Conservation (phyloP, 2,329 filamentous ascomycete species). For the Gaeumannomyces sp. region DNA sequence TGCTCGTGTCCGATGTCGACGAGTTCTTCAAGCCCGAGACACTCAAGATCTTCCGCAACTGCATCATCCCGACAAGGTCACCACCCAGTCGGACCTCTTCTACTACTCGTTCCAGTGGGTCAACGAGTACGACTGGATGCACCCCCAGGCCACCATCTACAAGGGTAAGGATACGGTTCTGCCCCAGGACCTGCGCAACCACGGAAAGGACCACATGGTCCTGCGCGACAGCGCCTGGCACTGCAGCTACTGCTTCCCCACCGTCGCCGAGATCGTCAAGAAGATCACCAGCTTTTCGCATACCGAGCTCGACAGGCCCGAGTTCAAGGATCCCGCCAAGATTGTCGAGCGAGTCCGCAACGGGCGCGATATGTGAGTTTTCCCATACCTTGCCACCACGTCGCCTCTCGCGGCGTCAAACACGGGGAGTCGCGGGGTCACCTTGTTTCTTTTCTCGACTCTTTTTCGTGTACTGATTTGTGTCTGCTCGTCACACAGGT, state of each 20-base stretch:
- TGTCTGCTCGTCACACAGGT: conserved; percentile 12
- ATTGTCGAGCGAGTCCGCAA: conserved; percentile 33
- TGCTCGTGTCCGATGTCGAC: conserved; percentile 40
- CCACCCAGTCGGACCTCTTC: conserved; percentile 28
- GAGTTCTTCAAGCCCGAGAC: conserved; percentile 34
- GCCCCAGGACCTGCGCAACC: conserved; percentile 32
- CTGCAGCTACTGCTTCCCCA: conserved; percentile 38
- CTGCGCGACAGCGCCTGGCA: conserved; percentile 39
- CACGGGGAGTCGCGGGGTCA: not conserved
- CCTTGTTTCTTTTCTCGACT: not conserved
- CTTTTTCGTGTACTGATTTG: not conserved
- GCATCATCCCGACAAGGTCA: conserved; percentile 26
- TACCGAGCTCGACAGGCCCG: conserved; percentile 28
- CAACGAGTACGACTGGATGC: conserved; percentile 31
- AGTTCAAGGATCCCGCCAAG: conserved; percentile 31
- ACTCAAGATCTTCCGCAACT: conserved; percentile 28
- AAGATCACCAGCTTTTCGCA: conserved; percentile 39
- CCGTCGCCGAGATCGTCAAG: conserved; percentile 31
- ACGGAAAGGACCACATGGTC: conserved; percentile 22
- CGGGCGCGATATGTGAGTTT: conserved; percentile 35
- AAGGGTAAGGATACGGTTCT: conserved; percentile 30
- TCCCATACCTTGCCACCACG: too few relatives aligned
- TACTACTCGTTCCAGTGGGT: conserved; percentile 34
- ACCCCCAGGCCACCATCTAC: conserved; percentile 39
- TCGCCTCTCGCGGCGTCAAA: not conserved